Evolutionary conservation across 441 rosid species (phyloP), one percentile per base, ranked within the genome.

Genomic region (Erodium moschatum): DNA sequence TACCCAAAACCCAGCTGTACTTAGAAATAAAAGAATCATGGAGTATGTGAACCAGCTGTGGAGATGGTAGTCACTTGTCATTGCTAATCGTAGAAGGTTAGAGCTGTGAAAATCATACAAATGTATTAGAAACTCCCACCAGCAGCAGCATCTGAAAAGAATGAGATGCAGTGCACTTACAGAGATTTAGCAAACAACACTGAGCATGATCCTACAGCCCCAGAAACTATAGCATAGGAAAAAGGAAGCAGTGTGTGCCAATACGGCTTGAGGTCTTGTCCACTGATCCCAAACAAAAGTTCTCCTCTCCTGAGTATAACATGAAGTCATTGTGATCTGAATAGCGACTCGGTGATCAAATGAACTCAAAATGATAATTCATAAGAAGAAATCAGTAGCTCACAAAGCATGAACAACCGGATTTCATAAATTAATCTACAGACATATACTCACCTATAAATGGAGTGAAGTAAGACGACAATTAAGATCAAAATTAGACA

Each of bases 1-100:
- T 85, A 93, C 98, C 98, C 98, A 93, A 75, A 93, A 93, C 70
- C 98, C 98, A 58, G 97, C 96, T 69, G 98, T 93, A 73, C 96
- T 89, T 70, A 93, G 88, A 84, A 93, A 93, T 71, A 93, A 76
- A 80, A 91, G 96, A 72, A 93, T 82, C 91, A 93, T 79, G 20
- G 90, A 93, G 85, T 93, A 93, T 64, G 97, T 93, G 79, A 93
- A 93, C 98, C 97, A 93, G 82, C 93, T 86, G 78, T 91, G 93
- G 83, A 93, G 76, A 58, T 85, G 81, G 80, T 93, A 91, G 77
- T 86, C 84, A 81, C 86, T 83, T 65, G 94, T 87, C 96, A 93
- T 88, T 64, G 98, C 86, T 80, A 93, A 82, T 72, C 97, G 88
- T 73, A 93, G 86, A 80, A 93, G 82, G 83, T 93, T 87, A 64